Percentiles rank a stretch among this genome's conserved stretches.
Evolutionary conservation across 2,329 filamentous ascomycete genomes (phyloP).

Genomic region (Fonsecaea monophora): DNA sequence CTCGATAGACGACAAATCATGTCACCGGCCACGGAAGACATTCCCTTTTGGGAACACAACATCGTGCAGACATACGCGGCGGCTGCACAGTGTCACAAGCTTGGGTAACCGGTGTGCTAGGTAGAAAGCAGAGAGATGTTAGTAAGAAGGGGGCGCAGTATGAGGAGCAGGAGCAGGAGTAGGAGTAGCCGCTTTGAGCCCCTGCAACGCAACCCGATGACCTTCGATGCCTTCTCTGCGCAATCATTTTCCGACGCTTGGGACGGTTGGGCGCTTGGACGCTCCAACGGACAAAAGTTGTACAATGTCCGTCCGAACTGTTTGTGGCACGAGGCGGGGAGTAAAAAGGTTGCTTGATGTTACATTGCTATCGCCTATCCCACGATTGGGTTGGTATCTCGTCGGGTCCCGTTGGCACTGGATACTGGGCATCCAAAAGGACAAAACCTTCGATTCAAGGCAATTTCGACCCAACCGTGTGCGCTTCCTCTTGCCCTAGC

Average conservation of each 20-base stretch:
- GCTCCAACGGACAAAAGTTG: neutral
- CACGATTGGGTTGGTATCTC: neutral
- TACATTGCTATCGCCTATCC: neutral
- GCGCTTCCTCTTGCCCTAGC: neutral
- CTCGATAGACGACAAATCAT: too few relatives aligned
- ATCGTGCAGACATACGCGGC: neutral
- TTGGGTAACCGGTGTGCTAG: constrained; percentile 19
- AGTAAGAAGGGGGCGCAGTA: too few relatives aligned
- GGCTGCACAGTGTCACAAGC: neutral
- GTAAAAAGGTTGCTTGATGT: neutral
- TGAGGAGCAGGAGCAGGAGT: too few relatives aligned
- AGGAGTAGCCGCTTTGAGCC: neutral
- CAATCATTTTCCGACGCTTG: constrained; percentile 8
- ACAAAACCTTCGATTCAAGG: neutral
- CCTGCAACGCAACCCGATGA: constrained; percentile 9
- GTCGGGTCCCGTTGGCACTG: too few relatives aligned
- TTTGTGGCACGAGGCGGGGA: constrained; percentile 13
- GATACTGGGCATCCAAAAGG: neutral
- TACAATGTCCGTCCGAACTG: neutral
- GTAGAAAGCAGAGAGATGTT: neutral
- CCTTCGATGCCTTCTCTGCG: neutral
- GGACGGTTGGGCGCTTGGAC: too few relatives aligned
- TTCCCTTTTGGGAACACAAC: neutral
- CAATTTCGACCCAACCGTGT: neutral
- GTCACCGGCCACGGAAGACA: neutral